Evolutionary conservation across 306 rosid genomes (phyloP), one percentile per base, ranked within the genome.

Genomic region (Castanea mollissima): DNA sequence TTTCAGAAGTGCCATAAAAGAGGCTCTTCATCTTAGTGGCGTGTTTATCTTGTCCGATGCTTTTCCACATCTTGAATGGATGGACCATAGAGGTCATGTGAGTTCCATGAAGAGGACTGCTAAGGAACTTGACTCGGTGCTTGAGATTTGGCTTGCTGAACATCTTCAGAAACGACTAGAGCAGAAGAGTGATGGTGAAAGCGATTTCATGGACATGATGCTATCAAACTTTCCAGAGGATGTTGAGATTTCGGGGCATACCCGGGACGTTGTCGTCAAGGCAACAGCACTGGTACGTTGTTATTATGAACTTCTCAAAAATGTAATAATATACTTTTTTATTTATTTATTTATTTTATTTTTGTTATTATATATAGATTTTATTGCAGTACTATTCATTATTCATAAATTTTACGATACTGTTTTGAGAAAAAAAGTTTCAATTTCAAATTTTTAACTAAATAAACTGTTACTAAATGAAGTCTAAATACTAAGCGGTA

Each of bases 11-110:
- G 83, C 78, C 0, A 20, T 75, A 0, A 71, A 69, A 16, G 73
- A 81, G 4, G 67, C 80, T 55, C 23, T 74, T 54, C 25, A 81
- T 63, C 59, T 85, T 8, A 38, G 71, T 6, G 88, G 88, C 0
- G 65, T 69, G 23, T 81, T 77, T 76, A 75, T 77, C 0, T 12
- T 71, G 85, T 85, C 88, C 9, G 85, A 85, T 38, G 80, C 77
- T n/a, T 14, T 85, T 65, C 85, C 88, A 2, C 70, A 60, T 75
- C 74, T 85, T 7, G 83, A 62, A 62, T 78, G 77, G 70, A 31
- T 85, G 35, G 85, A 81, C 38, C 7, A 69, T 41, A 46, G 72
- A 18, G 80, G 85, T 7, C 75, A 78, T 13, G 59, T 77, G 18
- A 15, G 75, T 0, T 63, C 85, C 15, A 85, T 85, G 88, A 85